Evolutionary conservation across 108 stramenopile species (phyloP), one percentile per base, ranked within the genome.

Genomic region (Hondaea fermentalgiana): DNA sequence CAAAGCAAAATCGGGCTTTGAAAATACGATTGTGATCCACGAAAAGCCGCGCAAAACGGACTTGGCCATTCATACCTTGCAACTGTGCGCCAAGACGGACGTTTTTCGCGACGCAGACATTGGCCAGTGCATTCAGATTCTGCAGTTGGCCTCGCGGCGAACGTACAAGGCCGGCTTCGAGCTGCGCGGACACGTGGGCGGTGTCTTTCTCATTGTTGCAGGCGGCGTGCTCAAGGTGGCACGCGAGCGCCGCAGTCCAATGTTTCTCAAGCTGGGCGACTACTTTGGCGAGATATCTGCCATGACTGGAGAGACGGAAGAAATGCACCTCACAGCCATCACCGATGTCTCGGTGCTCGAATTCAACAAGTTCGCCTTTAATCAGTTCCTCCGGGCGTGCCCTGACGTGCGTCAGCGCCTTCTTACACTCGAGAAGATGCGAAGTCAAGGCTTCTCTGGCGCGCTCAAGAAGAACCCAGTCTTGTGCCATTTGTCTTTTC

Each of bases 211-310:
- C 51, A 83, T 83, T 23, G 49, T 83, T 12, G 76, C 76, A 12
- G 76, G 49, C 19, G 76, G 76, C 25, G 76, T 83, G 10, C 76
- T 83, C 4, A 83, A 83, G 76, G 76, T 83, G n/a, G 76, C 44
- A 3, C 45, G 76, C 16, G 76, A 47, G 45, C 3, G 51, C 49
- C 45, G 51, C 25, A 45, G 49, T 17, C 17, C 76, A 55, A 83
- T 83, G 76, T 83, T 3, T 3, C 5, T 83, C 49, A 47, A 53
- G 49, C 5, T 83, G n/a, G 76, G 76, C n/a, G 76, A 83, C 23
- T 83, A 83, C 28, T 83, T 83, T 83, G 76, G 76, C 49, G 76
- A 83, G 28, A 83, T 83, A 8, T 83, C 76, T 6, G 76, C 76
- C n/a, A 83, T 83, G 76, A 83, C 45, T 3, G 76, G 76, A 12